Evolutionary conservation across 306 rosid genomes (phyloP), one percentile per base, ranked within the genome.

Genomic region (Hippophae tibetana): DNA sequence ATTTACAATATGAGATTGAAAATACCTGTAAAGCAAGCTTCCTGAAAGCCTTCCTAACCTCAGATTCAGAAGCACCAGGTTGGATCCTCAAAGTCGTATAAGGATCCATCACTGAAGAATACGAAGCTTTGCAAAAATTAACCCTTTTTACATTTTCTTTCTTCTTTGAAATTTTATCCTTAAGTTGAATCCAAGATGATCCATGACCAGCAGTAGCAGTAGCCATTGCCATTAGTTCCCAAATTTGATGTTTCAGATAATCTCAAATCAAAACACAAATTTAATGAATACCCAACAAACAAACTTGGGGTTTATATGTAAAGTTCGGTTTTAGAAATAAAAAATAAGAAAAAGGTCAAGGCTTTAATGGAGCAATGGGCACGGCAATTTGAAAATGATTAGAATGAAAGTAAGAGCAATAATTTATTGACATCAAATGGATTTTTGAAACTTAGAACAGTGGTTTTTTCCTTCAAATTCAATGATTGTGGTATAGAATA

Each of bases 1-100:
- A 23, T 5, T 49, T 11, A 1, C 42, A 13, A 54, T 6, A 23
- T 0, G 1, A 47, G 1, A 57, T 54, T 55, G 62, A 54, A 66
- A 64, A 43, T 67, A 90, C 97, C 96, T 85, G 78, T 63, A 88
- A 62, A 76, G 99, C 99, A 53, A 92, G 99, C 27, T 72, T 73
- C 67, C 99, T 72, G 65, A 82, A 92, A 51, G 99, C 96, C 67
- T 85, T 92, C 61, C 75, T 82, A 53, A 92, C 88, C 64, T 92
- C 96, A 65, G 93, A 73, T 84, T 88, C 94, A 67, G 95, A 84
- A 44, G 99, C 93, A 61, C 69, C 77, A 0, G 71, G 85, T 43
- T 71, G 79, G 69, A 92, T 80, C 71, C 73, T 81, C 40, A 92
- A 81, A 56, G 90, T 92, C 67, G 54, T 79, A 47, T 92, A 92